Evolutionary conservation across 164 flowering plant species (phyloP).

Genomic region (Paratinospora sagittata): DNA sequence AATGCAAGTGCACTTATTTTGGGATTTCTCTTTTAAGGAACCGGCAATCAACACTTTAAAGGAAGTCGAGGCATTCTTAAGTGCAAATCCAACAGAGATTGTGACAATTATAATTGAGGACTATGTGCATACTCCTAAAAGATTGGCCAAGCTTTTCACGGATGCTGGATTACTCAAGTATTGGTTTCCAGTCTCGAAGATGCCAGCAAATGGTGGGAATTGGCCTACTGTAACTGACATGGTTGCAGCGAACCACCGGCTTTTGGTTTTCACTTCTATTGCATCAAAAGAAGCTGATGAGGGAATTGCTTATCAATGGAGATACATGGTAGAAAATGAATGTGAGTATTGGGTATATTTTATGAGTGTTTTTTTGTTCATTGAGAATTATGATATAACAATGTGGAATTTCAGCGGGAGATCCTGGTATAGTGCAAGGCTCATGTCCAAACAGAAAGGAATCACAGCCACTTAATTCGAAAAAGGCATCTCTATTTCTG

Average conservation of each 20-base stretch:
- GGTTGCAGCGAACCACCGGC: conserved; percentile 69
- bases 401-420: conserved; percentile 71
- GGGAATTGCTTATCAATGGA: conserved; percentile 97
- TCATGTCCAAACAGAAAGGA: conserved; percentile 84
- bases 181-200: conserved; percentile 85
- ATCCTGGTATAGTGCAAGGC: conserved; percentile 72
- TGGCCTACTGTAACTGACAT: conserved; percentile 92
- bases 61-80: conserved; percentile 90
- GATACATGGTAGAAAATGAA: conserved; percentile 88
- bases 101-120: conserved; percentile 96
- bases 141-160: conserved; percentile 68
- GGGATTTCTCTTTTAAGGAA: conserved; percentile 38
- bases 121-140: conserved; percentile 89
- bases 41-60: conserved; percentile 90
- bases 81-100: conserved; percentile 66
- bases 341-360: conserved; percentile 37
- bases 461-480: conserved; percentile 66
- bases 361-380: not conserved
- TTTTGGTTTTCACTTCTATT: conserved; percentile 83
- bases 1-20: not conserved
- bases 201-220: conserved; percentile 85
- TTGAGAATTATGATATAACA: conserved; percentile 25
- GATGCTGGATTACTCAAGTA: conserved; percentile 77
- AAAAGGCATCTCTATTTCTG: conserved; percentile 64
- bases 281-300: conserved; percentile 87